Percentiles rank a stretch among this genome's conserved stretches.
Conservation (phyloP, 2,329 filamentous ascomycete species). For the Metarhizium album region DNA sequence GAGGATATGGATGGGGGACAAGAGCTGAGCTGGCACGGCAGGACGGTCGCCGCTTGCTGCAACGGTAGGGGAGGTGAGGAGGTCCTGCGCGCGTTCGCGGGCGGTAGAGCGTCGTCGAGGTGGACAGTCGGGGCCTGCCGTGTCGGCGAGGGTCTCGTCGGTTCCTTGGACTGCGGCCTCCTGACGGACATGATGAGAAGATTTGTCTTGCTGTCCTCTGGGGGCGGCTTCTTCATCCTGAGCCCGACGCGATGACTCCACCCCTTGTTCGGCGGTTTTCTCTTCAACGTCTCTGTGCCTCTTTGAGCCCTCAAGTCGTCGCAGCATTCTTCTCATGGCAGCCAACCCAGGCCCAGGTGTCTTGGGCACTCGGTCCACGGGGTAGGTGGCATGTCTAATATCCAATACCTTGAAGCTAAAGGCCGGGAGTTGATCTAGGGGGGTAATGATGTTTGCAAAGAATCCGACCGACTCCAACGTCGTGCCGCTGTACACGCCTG, state of each 20-base stretch:
- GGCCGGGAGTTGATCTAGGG: constrained; percentile 36
- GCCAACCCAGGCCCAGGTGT: neutral
- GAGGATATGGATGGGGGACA: constrained; percentile 43
- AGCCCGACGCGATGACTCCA: neutral
- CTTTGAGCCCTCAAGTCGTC: neutral
- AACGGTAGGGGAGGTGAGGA: constrained; percentile 31
- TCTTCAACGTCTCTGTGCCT: neutral
- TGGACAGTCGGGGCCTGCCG: neutral
- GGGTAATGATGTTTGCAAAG: constrained; percentile 51
- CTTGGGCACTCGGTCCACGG: neutral
- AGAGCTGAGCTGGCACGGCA: constrained; percentile 35
- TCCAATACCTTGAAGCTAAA: constrained; percentile 38
- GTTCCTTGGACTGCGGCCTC: constrained; percentile 2
- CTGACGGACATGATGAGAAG: neutral
- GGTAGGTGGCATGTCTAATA: constrained; percentile 32
- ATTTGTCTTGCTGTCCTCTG: neutral
- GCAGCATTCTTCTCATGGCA: neutral
- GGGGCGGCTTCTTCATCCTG: constrained; percentile 1
- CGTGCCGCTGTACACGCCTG: constrained; percentile 47
- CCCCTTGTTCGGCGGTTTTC: neutral
- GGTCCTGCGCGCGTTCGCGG: constrained; percentile 30
- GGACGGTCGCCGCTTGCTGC: constrained; percentile 26
- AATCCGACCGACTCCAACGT: constrained; percentile 45
- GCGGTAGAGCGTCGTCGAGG: constrained; percentile 21
- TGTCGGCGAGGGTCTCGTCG: constrained; percentile 7